Conservation (phyloP, 2,329 filamentous ascomycete genomes). For the Saccharata proteae region DNA sequence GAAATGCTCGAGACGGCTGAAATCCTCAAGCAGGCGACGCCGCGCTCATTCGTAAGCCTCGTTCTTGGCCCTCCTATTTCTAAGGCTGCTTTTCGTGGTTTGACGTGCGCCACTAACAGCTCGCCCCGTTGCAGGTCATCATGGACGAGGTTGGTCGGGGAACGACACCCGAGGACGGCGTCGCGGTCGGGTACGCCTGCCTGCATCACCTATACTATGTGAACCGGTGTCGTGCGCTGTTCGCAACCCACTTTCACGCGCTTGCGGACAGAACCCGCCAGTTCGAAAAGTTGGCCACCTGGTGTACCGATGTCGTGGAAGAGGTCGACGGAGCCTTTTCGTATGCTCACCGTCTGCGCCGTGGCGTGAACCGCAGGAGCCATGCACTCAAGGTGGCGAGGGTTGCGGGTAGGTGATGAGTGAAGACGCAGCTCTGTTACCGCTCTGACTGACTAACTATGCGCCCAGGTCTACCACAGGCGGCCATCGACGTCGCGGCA, state of each 20-base stretch:
- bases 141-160: constrained; percentile 97
- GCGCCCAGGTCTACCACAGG: constrained; percentile 52
- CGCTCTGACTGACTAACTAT: too few species aligned
- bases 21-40: constrained; percentile 75
- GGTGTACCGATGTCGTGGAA: constrained; percentile 84
- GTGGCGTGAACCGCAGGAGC: constrained; percentile 72
- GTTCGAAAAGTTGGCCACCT: constrained; percentile 52
- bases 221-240: constrained; percentile 70
- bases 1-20: constrained; percentile 96
- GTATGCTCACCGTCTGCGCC: constrained; percentile 72
- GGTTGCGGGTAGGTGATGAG: constrained; percentile 47
- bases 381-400: constrained; percentile 93
- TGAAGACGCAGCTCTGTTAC: constrained; percentile 2
- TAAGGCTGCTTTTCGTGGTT: background rate
- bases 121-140: constrained; percentile 37
- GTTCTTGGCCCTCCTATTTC: too few species aligned
- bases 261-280: constrained; percentile 63
- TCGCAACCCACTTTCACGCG: constrained; percentile 89
- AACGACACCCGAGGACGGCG: constrained; percentile 85
- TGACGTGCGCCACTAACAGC: background rate
- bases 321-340: constrained; percentile 52
- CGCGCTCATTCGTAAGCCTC: constrained; percentile 58
- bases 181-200: constrained; percentile 80
- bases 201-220: constrained; percentile 69
- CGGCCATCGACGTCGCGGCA: constrained; percentile 56